Base-by-base conservation (phyloP, 768 basidiomycete species). In the Suillus plorans region DNA sequence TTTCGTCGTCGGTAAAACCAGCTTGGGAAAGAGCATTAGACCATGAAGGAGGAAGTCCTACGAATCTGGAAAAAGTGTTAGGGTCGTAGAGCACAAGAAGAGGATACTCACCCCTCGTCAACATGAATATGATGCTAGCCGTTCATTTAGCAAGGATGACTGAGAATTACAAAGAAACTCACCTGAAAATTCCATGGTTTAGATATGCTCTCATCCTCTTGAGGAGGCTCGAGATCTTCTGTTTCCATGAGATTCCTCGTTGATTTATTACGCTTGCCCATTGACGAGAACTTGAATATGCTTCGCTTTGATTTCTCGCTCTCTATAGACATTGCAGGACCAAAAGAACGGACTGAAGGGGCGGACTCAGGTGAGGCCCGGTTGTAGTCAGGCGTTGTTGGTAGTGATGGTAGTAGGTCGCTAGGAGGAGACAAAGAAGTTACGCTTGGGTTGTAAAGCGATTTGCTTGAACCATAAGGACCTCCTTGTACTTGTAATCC, bases 181-280 rank as follows among this genome's bases (percentile, higher is more conserved):
- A 86, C 89, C 83, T 89, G 88, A 66, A 92, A 90, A 72, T 91
- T 91, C 85, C 87, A 91, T 5, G 91, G 91, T 66, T 79, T 67
- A 0, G 89, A 87, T 50, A 92, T 89, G 31, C 81, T 82, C 20
- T 86, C 84, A 67, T 91, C 89, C 6, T 84, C 58, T 59, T 42
- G 41, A 25, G 36, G 68, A 5, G 68, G 64, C 14, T 72, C 62
- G 12, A 66, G 44, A 62, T 69, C 66, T 45, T 70, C 67, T 45
- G 39, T 34, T 20, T 25, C 67, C 34, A 64, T 70, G 50, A 77
- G 69, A 63, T 76, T 74, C 60, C 64, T 76, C 42, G 49, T 73
- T 22, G 67, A 76, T 63, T 68, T 79, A 60, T 79, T 78, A 7
- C 73, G 73, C 64, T 70, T 77, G 1, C 72, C 71, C 1, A 82